Conservation (phyloP, 176 grass and related monocot genomes). For the Carex parvula region DNA sequence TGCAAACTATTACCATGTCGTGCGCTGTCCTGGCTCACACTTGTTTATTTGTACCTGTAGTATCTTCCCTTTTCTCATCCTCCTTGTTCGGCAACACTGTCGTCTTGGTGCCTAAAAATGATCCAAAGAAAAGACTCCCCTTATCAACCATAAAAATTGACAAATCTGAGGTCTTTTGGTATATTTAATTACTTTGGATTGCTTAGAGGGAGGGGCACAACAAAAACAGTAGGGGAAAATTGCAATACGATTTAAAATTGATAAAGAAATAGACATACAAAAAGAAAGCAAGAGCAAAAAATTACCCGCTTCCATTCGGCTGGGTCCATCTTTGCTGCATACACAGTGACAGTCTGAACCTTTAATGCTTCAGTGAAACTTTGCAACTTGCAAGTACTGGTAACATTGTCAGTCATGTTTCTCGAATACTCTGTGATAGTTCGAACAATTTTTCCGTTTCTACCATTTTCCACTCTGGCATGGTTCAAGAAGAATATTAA, state of each 20-base stretch:
- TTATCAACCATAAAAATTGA: not conserved
- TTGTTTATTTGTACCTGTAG: slow-evolving; percentile 54
- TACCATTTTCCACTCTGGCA: slow-evolving; percentile 19
- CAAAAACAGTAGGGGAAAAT: not conserved
- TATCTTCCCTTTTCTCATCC: slow-evolving; percentile 39
- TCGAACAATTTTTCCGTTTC: not conserved
- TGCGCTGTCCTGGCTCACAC: slow-evolving; percentile 50
- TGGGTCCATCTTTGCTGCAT: slow-evolving; percentile 62
- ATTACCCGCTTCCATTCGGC: slow-evolving; percentile 49
- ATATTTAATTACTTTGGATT: not conserved
- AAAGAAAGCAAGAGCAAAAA: not conserved
- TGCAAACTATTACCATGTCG: slow-evolving; percentile 18
- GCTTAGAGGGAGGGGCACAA: not conserved
- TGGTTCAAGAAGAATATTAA: slow-evolving; percentile 47
- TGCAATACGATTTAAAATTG: not conserved
- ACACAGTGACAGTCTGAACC: slow-evolving; percentile 42
- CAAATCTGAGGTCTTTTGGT: not conserved
- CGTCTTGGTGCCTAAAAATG: slow-evolving; percentile 65
- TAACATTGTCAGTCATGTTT: not conserved
- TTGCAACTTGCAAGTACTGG: slow-evolving; percentile 25
- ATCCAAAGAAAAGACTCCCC: not conserved
- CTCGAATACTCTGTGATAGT: slow-evolving; percentile 66
- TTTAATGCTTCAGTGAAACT: slow-evolving; percentile 45
- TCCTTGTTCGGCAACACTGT: slow-evolving; percentile 61
- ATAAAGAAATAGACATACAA: not conserved